Evolutionary conservation across 2,329 filamentous ascomycete genomes (phyloP), one percentile per base, ranked within the genome.

Genomic region (Aspergillus piperis): DNA sequence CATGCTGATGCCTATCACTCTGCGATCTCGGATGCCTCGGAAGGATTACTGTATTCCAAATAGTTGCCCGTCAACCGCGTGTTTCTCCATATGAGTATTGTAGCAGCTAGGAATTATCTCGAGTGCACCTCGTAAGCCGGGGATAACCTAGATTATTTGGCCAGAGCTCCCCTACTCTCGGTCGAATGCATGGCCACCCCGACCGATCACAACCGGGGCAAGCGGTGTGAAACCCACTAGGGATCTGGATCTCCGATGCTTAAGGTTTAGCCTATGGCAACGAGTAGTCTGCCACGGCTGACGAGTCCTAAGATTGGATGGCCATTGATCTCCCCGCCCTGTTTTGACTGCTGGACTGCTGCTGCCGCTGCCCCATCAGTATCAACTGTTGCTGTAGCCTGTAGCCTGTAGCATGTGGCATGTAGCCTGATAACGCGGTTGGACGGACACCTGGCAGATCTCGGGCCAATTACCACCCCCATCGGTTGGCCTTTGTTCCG

Each of bases 201-300:
- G 21, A 49, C 21, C 23, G 21, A 49, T 49, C 44, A 23, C 21
- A n/a, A 23, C 25, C n/a, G 25, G 23, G 47, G 27, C 47, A 50
- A 50, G 47, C 47, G 47, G 47, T 44, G 41, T 50, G 47, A 50
- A 50, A 27, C 47, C 25, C 23, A 27, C 25, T 15, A 50, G 25
- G 41, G 47, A 50, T 50, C 47, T 50, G 23, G 47, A 50, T 50
- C 47, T 50, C 47, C 47, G 47, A 50, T 50, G 47, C 47, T 36
- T 50, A 50, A 50, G 25, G 47, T 50, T 50, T 50, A 50, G 47
- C 25, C 47, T 50, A 8, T 50, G n/a, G 47, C 47, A 8, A n/a
- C 47, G 23, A 30, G 23, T 27, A 32, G n/a, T 15, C 25, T 50
- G 25, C 47, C 27, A 30, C 47, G 47, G 25, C 47, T 49, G 47